phyloP scores from a whole-genome alignment of 2,329 filamentous ascomycete species.

The Hypomyces perniciosus region DNA sequence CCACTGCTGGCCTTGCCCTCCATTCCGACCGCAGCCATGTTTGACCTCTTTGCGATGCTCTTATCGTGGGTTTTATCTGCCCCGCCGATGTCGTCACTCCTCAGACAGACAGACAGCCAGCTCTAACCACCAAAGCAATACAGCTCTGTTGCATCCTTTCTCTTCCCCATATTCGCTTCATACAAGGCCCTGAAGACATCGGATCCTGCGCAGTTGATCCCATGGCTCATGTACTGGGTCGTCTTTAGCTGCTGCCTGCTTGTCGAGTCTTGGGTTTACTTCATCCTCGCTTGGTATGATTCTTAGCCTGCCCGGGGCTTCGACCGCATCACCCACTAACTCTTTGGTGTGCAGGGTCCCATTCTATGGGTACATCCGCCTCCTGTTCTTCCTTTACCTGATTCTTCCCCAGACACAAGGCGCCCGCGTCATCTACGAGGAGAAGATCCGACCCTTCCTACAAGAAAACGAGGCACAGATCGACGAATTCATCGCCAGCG shows the following conservation, averaged over 20 bases:
- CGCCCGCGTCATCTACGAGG: constrained; percentile 77
- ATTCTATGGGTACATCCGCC: constrained; percentile 87
- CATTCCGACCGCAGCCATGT: constrained; percentile 47
- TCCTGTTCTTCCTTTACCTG: constrained; percentile 84
- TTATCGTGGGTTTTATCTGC: constrained; percentile 57
- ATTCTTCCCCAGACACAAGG: constrained; percentile 97
- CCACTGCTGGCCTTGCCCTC: constrained; percentile 17
- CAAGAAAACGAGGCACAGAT: constrained; percentile 81
- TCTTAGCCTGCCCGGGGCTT: background rate
- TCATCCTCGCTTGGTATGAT: constrained; percentile 72
- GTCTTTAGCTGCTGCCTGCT: constrained; percentile 77
- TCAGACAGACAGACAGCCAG: background rate
- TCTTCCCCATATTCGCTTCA: constrained; percentile 93
- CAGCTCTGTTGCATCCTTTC: constrained; percentile 79
- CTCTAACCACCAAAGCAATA: constrained; percentile 11
- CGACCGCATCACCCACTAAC: background rate
- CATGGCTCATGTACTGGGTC: constrained; percentile 99
- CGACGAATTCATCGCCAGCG: constrained; percentile 78
- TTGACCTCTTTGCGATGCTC: constrained; percentile 70
- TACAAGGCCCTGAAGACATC: constrained; percentile 96
- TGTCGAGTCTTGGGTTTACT: constrained; percentile 80
- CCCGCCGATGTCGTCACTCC: constrained; percentile 12
- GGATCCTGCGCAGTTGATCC: constrained; percentile 80
- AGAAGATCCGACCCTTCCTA: constrained; percentile 82
- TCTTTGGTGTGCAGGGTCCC: constrained; percentile 57